Percentiles rank a stretch among this genome's conserved stretches.
Evolutionary conservation across 495 filamentous ascomycete species (phyloP).

Genomic region (Parathielavia appendiculata): DNA sequence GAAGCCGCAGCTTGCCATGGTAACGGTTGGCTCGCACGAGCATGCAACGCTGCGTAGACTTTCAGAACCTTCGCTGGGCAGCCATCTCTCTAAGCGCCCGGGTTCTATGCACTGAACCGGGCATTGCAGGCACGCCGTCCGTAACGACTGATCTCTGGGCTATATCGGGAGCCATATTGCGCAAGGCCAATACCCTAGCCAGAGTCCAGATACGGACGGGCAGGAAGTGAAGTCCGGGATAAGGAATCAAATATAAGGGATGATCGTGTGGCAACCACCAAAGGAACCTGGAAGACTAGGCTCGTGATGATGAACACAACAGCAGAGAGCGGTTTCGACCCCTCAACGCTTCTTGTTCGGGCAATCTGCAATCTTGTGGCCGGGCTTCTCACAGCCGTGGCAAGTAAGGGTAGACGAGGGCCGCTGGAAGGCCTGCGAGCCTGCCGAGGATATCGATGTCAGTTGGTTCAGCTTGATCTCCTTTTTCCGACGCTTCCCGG

Average conservation of each 20-base stretch:
- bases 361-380: slow-evolving; percentile 31
- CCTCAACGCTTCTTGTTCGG: slow-evolving; percentile 26
- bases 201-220: neutral
- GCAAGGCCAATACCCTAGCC: neutral
- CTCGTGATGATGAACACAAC: slow-evolving; percentile 4
- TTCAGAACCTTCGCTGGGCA: neutral
- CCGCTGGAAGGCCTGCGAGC: slow-evolving; percentile 19
- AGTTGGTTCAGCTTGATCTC: slow-evolving; percentile 54
- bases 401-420: slow-evolving; percentile 18
- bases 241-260: neutral
- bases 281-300: neutral
- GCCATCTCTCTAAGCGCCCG: neutral
- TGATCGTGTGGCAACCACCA: neutral
- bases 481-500: slow-evolving; percentile 50
- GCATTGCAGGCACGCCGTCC: neutral
- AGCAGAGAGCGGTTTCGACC: neutral
- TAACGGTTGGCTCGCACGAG: neutral
- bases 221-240: neutral
- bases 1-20: neutral
- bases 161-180: neutral
- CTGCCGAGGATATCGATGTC: slow-evolving; percentile 45
- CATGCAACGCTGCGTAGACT: neutral
- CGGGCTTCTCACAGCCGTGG: slow-evolving; percentile 28
- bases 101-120: slow-evolving; percentile 4
- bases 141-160: neutral